These are phyloP conservation scores for Phylloporus sp. DNA, from an alignment of 1,284 basidiomycete genomes.

Conservation along the genomic window DNA sequence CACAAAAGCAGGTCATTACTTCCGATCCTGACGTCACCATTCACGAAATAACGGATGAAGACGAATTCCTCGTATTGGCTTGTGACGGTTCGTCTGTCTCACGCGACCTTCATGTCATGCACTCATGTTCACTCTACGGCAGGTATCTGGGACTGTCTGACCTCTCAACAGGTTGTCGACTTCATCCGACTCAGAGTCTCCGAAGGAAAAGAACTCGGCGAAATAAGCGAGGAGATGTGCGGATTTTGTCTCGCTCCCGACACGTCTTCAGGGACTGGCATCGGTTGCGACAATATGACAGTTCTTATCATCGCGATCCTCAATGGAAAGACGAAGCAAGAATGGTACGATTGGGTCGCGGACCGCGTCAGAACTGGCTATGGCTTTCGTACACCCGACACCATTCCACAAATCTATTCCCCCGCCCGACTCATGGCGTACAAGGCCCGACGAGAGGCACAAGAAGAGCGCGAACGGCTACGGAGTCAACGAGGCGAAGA, in stretches of 20 bases:
- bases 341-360: constrained; percentile 94
- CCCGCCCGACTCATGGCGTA: constrained; percentile 61
- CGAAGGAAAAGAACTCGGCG: constrained; percentile 76
- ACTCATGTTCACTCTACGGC: constrained; percentile 14
- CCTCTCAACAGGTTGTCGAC: constrained; percentile 93
- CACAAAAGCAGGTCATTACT: constrained; percentile 96
- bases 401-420: constrained; percentile 71
- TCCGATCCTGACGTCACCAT: constrained; percentile 90
- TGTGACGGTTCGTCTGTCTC: constrained; percentile 82
- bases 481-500: constrained; percentile 44
- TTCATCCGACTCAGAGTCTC: constrained; percentile 86
- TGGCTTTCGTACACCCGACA: constrained; percentile 73
- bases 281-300: constrained; percentile 99
- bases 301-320: constrained; percentile 90
- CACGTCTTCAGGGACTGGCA: constrained; percentile 87
- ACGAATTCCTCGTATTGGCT: constrained; percentile 95
- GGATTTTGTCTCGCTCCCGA: constrained; percentile 95
- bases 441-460: constrained; percentile 57
- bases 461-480: constrained; percentile 58
- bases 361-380: constrained; percentile 80
- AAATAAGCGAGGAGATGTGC: constrained; percentile 91
- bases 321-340: constrained; percentile 84
- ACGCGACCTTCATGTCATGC: neutral
- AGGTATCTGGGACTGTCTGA: constrained; percentile 99
- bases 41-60: constrained; percentile 84